Base-by-base conservation (phyloP, 129 eudicot genomes). In the Pseudognaphalium luteoalbum region DNA sequence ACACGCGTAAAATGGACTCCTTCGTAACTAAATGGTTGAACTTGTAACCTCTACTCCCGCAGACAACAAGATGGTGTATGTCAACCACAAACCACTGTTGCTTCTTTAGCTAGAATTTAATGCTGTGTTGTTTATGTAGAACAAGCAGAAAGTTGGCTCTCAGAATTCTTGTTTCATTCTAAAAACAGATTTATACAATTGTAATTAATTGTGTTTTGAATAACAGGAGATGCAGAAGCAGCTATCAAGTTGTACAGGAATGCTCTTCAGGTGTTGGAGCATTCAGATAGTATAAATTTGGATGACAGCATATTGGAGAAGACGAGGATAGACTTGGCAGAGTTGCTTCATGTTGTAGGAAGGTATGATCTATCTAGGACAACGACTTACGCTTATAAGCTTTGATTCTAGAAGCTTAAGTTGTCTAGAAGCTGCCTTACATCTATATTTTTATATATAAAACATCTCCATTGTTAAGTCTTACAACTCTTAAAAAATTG, bases 301-400 rank as follows among this genome's bases (percentile, higher is more conserved):
- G 92, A 93, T 66, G 89, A 90, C 72, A 52, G 70, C 34, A 37
- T 85, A 44, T 78, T 90, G 85, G 96, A 90, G 85, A 88, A 87
- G 86, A 83, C 83, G 61, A 87, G 95, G 83, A 71, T 88, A 71
- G 96, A 93, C 76, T 88, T 93, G 85, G 92, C 96, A 62, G 98
- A 90, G 65, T 66, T 93, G 74, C 97, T 93, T 79, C 98, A 90
- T 78, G 77, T 39, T 21, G 88, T 81, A 51, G 98, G 98, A 88
- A 88, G 98, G 97, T 90, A 86, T 29, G 66, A 34, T 68, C 73
- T 57, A 54, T 70, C 78, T 70, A 47, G 17, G 54, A 47, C 16
- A 47, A 41, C 14, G 2, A 41, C 34, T 30, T 39, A 19, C 69
- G 7, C 42, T 15, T 73, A 73, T 50, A 73, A 41, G 25, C 17